These are phyloP conservation scores for Russula emetica DNA, from an alignment of 768 basidiomycete genomes.

Conservation along the genomic window DNA sequence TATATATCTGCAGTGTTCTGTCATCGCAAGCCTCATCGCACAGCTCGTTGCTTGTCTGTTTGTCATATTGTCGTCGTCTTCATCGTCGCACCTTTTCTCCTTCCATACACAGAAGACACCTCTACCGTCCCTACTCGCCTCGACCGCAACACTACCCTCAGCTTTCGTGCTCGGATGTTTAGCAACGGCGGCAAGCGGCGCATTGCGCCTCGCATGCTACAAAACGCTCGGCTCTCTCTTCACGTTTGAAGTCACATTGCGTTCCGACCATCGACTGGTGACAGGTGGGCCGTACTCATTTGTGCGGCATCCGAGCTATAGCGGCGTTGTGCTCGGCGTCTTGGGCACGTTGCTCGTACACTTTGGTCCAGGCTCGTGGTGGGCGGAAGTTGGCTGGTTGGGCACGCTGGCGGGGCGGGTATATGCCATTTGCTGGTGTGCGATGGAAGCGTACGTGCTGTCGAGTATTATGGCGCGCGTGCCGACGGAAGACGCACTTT, in stretches of 20 bases:
- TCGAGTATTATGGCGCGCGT: slow-evolving; percentile 22
- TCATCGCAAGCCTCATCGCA: slow-evolving; percentile 16
- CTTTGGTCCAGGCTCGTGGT: slow-evolving; percentile 28
- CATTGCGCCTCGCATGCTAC: slow-evolving; percentile 25
- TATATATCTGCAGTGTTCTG: slow-evolving; percentile 5
- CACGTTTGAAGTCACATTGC: slow-evolving; percentile 27
- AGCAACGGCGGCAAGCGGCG: slow-evolving; percentile 13
- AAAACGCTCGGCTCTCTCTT: slow-evolving; percentile 24
- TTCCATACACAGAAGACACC: background rate
- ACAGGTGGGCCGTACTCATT: slow-evolving; percentile 28
- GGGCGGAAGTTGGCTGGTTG: slow-evolving; percentile 17
- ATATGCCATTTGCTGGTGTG: slow-evolving; percentile 20
- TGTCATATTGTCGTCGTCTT: background rate
- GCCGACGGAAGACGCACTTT: slow-evolving; percentile 19
- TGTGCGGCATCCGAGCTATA: slow-evolving; percentile 31
- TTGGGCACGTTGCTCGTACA: slow-evolving; percentile 23
- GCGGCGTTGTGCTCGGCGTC: slow-evolving; percentile 25
- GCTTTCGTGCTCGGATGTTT: slow-evolving; percentile 20
- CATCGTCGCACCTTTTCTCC: background rate
- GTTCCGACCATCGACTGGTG: slow-evolving; percentile 28
- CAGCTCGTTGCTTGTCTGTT: slow-evolving; percentile 13
- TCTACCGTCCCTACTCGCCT: background rate
- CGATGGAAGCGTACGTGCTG: slow-evolving; percentile 23
- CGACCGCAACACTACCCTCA: background rate
- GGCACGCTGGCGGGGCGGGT: background rate